A percentile compares a stretch with the other conserved stretches of the same genome.
These are phyloP conservation scores for Westerdykella aurantiaca DNA, from an alignment of 2,329 filamentous ascomycete species.

Conservation along the genomic window DNA sequence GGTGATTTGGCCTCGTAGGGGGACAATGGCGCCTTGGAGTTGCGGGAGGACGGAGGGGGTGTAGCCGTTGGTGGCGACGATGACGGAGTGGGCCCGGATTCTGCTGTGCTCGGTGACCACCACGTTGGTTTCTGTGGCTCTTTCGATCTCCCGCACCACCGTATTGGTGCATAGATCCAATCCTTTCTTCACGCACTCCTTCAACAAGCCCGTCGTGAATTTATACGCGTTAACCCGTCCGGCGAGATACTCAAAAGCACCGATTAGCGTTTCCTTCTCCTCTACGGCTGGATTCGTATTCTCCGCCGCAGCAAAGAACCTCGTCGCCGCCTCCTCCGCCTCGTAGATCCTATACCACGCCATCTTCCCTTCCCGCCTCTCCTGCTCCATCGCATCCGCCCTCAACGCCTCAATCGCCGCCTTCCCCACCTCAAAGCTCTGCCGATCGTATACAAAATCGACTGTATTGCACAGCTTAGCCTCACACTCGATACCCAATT, in stretches of 20 bases:
- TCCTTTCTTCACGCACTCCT: slow-evolving; percentile 21
- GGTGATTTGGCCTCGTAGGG: slow-evolving; percentile 38
- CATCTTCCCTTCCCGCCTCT: slow-evolving; percentile 19
- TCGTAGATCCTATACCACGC: slow-evolving; percentile 26
- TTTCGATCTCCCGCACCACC: slow-evolving; percentile 17
- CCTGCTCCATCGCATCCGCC: slow-evolving; percentile 17
- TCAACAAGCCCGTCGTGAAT: slow-evolving; percentile 24
- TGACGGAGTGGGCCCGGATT: slow-evolving; percentile 14
- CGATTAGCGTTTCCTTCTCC: slow-evolving; percentile 17
- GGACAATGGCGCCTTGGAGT: slow-evolving; percentile 39
- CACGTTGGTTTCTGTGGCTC: neutral
- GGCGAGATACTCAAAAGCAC: slow-evolving; percentile 29
- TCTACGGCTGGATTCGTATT: slow-evolving; percentile 16
- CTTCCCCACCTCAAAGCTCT: slow-evolving; percentile 25
- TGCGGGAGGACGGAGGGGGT: slow-evolving; percentile 27
- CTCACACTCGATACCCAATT: slow-evolving; percentile 44
- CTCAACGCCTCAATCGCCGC: slow-evolving; percentile 18
- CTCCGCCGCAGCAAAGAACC: slow-evolving; percentile 13
- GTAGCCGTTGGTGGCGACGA: slow-evolving; percentile 36
- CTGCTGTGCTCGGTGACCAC: slow-evolving; percentile 15
- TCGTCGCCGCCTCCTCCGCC: slow-evolving; percentile 6
- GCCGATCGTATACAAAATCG: slow-evolving; percentile 52
- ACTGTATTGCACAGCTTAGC: slow-evolving; percentile 49
- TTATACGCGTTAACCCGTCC: slow-evolving; percentile 30
- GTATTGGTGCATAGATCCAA: slow-evolving; percentile 26